Percentiles rank a stretch among this genome's conserved stretches.
Conservation (phyloP, 129 eudicot genomes). For the Arctium minus region DNA sequence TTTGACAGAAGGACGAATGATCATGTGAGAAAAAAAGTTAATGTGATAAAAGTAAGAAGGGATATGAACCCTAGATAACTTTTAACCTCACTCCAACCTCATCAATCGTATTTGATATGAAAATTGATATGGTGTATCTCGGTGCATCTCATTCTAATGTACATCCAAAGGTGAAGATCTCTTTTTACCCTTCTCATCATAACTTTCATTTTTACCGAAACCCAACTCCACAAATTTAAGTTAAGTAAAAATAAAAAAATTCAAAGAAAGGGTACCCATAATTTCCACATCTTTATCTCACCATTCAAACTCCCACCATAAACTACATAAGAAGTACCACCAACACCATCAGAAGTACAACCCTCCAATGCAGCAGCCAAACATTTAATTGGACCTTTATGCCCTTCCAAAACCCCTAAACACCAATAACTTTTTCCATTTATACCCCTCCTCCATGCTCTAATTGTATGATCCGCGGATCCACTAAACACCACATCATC, state of each 20-base stretch:
- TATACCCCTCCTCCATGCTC: slow-evolving; percentile 68
- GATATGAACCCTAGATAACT: too few species aligned
- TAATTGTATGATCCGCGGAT: slow-evolving; percentile 78
- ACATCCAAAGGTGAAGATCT: too few species aligned
- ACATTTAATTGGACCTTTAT: slow-evolving; percentile 77
- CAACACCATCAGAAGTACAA: slow-evolving; percentile 5
- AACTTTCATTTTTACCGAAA: too few species aligned
- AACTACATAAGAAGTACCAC: slow-evolving; percentile 43
- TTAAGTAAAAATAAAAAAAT: neutral
- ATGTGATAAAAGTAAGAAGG: too few species aligned
- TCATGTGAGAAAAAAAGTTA: too few species aligned
- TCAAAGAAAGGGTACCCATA: slow-evolving; percentile 54
- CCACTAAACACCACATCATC: slow-evolving; percentile 83
- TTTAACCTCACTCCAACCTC: too few species aligned
- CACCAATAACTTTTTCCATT: slow-evolving; percentile 50
- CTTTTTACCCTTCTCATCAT: too few species aligned
- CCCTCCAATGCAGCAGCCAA: slow-evolving; percentile 57
- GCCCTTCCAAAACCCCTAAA: slow-evolving; percentile 82
- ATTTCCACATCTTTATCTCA: slow-evolving; percentile 71
- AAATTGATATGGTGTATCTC: too few species aligned
- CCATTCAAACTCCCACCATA: slow-evolving; percentile 88
- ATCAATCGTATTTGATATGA: too few species aligned
- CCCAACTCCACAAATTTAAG: neutral
- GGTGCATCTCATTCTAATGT: too few species aligned
- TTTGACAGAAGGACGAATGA: too few species aligned